Base-by-base conservation (phyloP, 352 stramenopile species). In the Pythium guiyangense region DNA sequence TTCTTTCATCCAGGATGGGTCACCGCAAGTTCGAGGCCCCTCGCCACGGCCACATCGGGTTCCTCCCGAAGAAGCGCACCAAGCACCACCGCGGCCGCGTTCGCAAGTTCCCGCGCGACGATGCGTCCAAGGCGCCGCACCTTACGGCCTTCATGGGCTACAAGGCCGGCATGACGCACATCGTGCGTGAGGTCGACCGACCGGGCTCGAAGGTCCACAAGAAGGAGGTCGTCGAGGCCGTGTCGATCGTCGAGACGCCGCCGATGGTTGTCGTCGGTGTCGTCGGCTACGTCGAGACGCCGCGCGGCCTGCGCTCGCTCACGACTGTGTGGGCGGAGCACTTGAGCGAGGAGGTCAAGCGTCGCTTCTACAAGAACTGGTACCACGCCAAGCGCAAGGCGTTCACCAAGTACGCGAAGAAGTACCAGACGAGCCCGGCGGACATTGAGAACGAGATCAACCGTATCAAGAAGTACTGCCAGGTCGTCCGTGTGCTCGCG, bases 301-400 rank as follows among this genome's bases (percentile, higher is more conserved):
- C 97, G 43, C 92, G 89, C 51, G 98, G 98, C 71, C 92, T 99
- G 61, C 96, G 97, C 63, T 99, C 97, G 51, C 85, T 99, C 57
- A 99, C 96, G 44, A 99, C 98, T 50, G 98, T 99, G 58, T 99
- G 98, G 79, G 97, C 98, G 18, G 92, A 99, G 89, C 97, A 99
- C 84, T 88, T 99, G 72, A 97, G 77, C 74, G 97, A 99, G 68
- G 97, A 99, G 73, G 68, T 99, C 64, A 98, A 98, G 93, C 95
- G 97, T 87, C 94, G 97, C 71, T 98, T 99, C 80, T 99, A 99
- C 97, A 99, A 99, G 96, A 99, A 99, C 94, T 99, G 97, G 97
- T 99, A 99, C 87, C 96, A 96, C 70, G 96, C 83, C 72, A 99
- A 99, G 97, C 97, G 98, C 61, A 99, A 99, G 97, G 98, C 98